phyloP scores from a whole-genome alignment of 2,329 filamentous ascomycete genomes.

The Aspergillus neoniger region DNA sequence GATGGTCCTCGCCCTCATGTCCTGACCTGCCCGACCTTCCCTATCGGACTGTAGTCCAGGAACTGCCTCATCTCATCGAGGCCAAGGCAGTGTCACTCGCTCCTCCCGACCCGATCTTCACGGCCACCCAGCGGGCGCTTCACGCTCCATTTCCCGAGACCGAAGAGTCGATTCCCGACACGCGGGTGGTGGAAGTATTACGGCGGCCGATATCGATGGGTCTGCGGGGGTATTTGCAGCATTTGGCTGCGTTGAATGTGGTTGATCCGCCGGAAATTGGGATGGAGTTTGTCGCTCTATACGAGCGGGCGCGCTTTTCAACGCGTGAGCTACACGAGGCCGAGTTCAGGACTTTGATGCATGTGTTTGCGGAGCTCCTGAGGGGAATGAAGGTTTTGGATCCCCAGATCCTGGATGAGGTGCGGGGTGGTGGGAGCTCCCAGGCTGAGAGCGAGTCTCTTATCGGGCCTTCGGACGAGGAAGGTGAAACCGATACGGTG shows the following conservation, averaged over 20 bases:
- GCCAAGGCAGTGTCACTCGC: constrained; percentile 88
- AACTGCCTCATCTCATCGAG: constrained; percentile 87
- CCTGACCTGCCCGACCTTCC: constrained; percentile 77
- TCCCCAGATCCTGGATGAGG: constrained; percentile 52
- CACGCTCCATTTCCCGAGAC: constrained; percentile 34
- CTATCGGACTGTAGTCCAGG: constrained; percentile 76
- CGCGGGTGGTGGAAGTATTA: constrained; percentile 69
- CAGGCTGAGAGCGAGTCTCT: constrained; percentile 33
- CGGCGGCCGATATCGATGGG: constrained; percentile 71
- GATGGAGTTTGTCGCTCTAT: constrained; percentile 68
- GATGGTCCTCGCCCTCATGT: constrained; percentile 81
- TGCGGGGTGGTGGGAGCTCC: constrained; percentile 28
- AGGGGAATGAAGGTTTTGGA: constrained; percentile 71
- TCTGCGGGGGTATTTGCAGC: constrained; percentile 74
- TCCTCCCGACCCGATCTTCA: constrained; percentile 55
- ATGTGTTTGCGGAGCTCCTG: constrained; percentile 77
- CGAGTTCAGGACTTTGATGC: constrained; percentile 78
- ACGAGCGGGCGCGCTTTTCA: constrained; percentile 85
- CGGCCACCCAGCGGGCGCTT: constrained; percentile 40
- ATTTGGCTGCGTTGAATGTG: constrained; percentile 69
- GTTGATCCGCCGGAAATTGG: constrained; percentile 54
- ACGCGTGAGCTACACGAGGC: constrained; percentile 65
- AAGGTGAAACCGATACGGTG: constrained; percentile 41
- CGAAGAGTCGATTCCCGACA: constrained; percentile 56
- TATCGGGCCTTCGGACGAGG: constrained; percentile 43